Percentiles rank a stretch among this genome's conserved stretches.
Conservation (phyloP, 140 eudicot genomes). For the Oenanthe javanica region DNA sequence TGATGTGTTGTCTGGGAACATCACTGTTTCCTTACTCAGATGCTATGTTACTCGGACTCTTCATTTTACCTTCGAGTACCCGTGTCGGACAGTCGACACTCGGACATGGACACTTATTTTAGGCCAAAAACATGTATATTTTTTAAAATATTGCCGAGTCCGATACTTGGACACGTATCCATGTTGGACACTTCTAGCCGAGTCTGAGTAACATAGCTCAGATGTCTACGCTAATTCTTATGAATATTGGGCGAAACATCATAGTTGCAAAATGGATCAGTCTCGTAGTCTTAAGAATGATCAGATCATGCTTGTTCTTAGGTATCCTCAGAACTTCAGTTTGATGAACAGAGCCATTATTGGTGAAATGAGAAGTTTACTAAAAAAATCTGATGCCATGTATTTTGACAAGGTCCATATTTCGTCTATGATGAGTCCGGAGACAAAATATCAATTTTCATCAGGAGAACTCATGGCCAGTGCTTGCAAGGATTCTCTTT, state of each 20-base stretch:
- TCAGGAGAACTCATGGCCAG: conserved; percentile 10
- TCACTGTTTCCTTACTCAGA: conserved; percentile 4
- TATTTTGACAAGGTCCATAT: conserved; percentile 16
- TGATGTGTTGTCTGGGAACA: conserved; percentile 13
- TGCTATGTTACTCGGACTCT: too few species aligned
- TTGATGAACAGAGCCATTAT: conserved; percentile 16
- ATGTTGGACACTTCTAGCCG: too few species aligned
- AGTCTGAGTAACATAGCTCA: too few species aligned
- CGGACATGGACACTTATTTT: too few species aligned
- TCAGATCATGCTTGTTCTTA: conserved; percentile 14
- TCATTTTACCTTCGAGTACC: too few species aligned
- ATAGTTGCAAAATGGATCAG: conserved; percentile 4
- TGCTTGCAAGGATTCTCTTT: conserved; percentile 10
- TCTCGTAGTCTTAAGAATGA: not conserved
- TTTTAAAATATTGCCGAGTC: too few species aligned
- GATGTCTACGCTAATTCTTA: not conserved
- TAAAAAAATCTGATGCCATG: conserved; percentile 8
- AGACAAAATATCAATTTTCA: conserved; percentile 8
- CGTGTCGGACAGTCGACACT: too few species aligned
- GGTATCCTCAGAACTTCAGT: conserved; percentile 17
- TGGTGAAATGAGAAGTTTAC: conserved; percentile 19
- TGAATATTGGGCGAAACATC: conserved; percentile 4
- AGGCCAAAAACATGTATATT: too few species aligned
- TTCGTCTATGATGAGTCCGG: conserved; percentile 17
- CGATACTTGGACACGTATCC: too few species aligned